Conservation (phyloP, 2,329 filamentous ascomycete genomes). For the Emmonsiellopsis sp. region DNA sequence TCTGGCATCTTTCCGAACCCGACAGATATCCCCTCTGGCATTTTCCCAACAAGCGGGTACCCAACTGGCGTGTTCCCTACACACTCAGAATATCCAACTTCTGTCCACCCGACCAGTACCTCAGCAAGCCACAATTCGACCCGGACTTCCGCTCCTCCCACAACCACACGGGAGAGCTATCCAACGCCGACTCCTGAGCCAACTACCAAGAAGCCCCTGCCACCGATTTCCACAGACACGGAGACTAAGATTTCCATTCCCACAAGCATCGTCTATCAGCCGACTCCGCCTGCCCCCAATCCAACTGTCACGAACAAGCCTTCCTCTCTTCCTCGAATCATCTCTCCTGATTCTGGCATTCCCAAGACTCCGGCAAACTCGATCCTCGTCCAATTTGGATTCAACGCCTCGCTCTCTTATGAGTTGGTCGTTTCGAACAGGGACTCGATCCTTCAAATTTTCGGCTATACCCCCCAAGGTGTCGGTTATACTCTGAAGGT, state of each 20-base stretch:
- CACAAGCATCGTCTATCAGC: constrained; percentile 14
- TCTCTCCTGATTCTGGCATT: constrained; percentile 58
- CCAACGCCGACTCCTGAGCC: background rate
- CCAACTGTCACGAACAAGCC: constrained; percentile 25
- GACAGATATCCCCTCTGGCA: constrained; percentile 10
- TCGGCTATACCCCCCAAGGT: constrained; percentile 64
- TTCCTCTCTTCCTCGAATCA: constrained; percentile 57
- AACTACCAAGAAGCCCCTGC: constrained; percentile 1
- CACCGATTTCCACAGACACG: constrained; percentile 10
- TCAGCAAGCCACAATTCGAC: background rate
- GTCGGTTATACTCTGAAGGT: constrained; percentile 54
- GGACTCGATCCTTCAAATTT: constrained; percentile 74
- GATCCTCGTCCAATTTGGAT: constrained; percentile 73
- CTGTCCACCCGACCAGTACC: constrained; percentile 1
- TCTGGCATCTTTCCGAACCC: constrained; percentile 12
- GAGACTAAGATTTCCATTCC: constrained; percentile 11
- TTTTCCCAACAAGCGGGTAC: constrained; percentile 4
- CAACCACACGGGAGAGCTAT: background rate
- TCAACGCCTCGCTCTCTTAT: constrained; percentile 74
- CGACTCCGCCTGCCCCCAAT: constrained; percentile 19
- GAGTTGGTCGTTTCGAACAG: constrained; percentile 65
- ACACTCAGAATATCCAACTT: constrained; percentile 1
- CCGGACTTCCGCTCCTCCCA: background rate
- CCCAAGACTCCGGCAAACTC: constrained; percentile 53
- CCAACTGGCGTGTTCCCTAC: background rate